Base-by-base conservation (phyloP, 192 early-diverging fungal genomes). In the Obelidium mucronatum region DNA sequence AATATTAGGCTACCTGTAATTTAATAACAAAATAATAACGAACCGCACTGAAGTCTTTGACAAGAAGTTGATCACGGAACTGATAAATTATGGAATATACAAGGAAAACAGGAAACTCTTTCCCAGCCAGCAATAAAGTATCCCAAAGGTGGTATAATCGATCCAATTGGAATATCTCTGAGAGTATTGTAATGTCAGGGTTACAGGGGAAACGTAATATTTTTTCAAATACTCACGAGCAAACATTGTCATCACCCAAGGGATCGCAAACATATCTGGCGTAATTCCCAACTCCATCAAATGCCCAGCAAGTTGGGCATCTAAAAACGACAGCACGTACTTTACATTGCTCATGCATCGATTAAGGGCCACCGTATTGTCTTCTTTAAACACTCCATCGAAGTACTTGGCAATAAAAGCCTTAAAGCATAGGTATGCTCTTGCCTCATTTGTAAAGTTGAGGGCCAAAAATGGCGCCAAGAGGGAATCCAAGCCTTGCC, bases 101-200 rank as follows among this genome's bases (percentile, higher is more conserved):
- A 24, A 87, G 78, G 82, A 92, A 93, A 5, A 92, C 65, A 22
- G 88, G 88, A 37, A 94, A 80, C 2, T 85, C 91, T 1, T 84
- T 76, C 13, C 90, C 87, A 2, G 91, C 91, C 13, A 88, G 86
- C 3, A 95, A 60, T 33, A 93, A 74, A 36, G 90, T 91, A 67
- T 95, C 93, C 92, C 93, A 95, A 4, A 95, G 77, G 59, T 90
- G 90, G 75, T 93, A 94, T 11, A 93, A 89, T 58, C 92, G 92
- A 56, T 94, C 93, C 19, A 95, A 67, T 6, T 92, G 89, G 75
- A 95, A 94, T 5, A 94, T 90, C 73, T 95, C 92, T 93, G 58
- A 37, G 13, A n/a, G n/a, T n/a, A n/a, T n/a, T n/a, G n/a, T n/a
- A n/a, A n/a, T n/a, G n/a, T n/a, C 62, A 72, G 44, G 26, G 24